Base-by-base conservation (phyloP, 495 filamentous ascomycete species). In the Hyaloscypha bicolor region DNA sequence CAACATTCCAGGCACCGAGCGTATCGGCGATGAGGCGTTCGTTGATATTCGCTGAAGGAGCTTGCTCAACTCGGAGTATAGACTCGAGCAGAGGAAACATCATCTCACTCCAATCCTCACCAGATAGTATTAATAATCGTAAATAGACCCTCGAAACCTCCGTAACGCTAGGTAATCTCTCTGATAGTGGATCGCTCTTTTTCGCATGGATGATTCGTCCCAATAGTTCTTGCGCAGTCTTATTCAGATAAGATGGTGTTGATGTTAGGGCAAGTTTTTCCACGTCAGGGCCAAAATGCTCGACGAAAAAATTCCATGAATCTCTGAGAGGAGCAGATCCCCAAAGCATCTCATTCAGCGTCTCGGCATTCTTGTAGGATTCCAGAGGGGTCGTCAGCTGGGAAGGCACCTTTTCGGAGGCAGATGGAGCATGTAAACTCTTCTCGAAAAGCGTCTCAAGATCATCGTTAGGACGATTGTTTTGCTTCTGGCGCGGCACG, bases 251-350 rank as follows among this genome's bases (percentile, higher is more conserved):
- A n/a, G 62, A 37, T 37, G 71, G 69, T 9, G 22, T 29, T 21
- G 19, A 21, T 21, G 33, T 6, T 12, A 2, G 14, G 6, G 37
- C 37, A 22, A 5, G 21, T 4, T 48, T 29, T 48, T 31, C 21
- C 4, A 14, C 32, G 22, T 68, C 60, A 5, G 66, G 65, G n/a
- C 68, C 65, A 52, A 72, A 71, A n/a, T 75, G 72, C 22, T 76
- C 64, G 14, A 77, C 72, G 65, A 84, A 82, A 58, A 76, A 79
- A 9, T 60, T 21, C 69, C 77, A 85, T 14, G 79, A 73, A 2
- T 77, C 73, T 12, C 64, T 39, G 9, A 69, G 61, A 2, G 77
- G 62, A 19, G 59, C 42, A 4, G 63, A 67, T 1, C 75, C 69
- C 21, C 21, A 14, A 16, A 83, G 45, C 75, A 80, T 82, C 21